Percentiles rank a stretch among this genome's conserved stretches.
Evolutionary conservation across 1,284 basidiomycete genomes (phyloP).

Genomic region (Gymnopus androsaceus): DNA sequence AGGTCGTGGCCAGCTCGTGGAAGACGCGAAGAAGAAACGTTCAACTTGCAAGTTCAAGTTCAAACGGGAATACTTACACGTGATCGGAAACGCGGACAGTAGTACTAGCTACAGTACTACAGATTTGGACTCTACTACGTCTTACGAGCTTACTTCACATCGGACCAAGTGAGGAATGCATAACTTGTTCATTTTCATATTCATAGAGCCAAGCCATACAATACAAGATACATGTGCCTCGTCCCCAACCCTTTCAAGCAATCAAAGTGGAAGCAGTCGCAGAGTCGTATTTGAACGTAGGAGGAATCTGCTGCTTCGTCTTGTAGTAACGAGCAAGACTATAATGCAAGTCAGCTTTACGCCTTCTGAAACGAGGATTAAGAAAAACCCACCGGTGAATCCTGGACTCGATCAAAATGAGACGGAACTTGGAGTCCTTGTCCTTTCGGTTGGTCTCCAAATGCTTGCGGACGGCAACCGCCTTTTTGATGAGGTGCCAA

Average conservation of each 20-base stretch:
- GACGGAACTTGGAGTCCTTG: conserved; percentile 97
- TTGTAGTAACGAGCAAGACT: conserved; percentile 91
- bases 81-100: too few relatives aligned
- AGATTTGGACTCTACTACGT: too few relatives aligned
- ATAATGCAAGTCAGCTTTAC: conserved; percentile 39
- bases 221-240: neutral
- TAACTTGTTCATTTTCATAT: neutral
- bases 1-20: too few relatives aligned
- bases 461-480: conserved; percentile 98
- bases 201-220: neutral
- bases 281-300: conserved; percentile 97
- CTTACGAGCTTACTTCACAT: too few relatives aligned
- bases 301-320: conserved; percentile 95
- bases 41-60: too few relatives aligned
- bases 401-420: conserved; percentile 97
- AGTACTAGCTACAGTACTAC: too few relatives aligned
- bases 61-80: too few relatives aligned
- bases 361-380: too few relatives aligned
- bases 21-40: too few relatives aligned
- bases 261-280: conserved; percentile 87
- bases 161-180: too few relatives aligned
- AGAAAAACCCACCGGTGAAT: conserved; percentile 81
- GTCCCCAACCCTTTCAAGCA: conserved; percentile 48
- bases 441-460: conserved; percentile 98
- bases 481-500: conserved; percentile 99